Evolutionary conservation across 331 rosid genomes (phyloP), one percentile per base, ranked within the genome.

Genomic region (Rhamnella rubrinervis): DNA sequence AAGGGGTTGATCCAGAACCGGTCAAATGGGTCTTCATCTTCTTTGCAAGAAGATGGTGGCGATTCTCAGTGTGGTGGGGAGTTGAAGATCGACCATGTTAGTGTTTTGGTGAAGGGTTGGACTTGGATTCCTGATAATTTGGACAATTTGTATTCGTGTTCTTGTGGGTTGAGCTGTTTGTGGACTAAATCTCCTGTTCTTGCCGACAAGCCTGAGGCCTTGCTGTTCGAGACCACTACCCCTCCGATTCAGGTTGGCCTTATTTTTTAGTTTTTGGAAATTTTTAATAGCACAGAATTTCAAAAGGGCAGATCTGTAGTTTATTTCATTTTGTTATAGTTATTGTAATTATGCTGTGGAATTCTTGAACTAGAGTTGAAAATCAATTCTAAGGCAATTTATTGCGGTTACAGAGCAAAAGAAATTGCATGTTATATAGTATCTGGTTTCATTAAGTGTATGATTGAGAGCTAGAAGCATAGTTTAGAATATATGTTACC

Each of bases 111-210:
- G 28, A 95, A 91, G 85, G 92, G 93, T 44, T 91, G 99, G 99
- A 91, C 99, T 80, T 95, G 99, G 99, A 85, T 95, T 79, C 99
- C 99, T 58, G 96, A 95, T 84, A 91, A 91, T 86, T 82, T 95
- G 77, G 99, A 95, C 66, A 91, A 86, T 69, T 75, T 95, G 83
- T 95, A 95, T 67, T 83, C 93, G 9, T 91, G 99, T 63, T 40
- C 71, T 0, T 95, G 97, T 71, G 97, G 97, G 66, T 75, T 95
- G 87, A 91, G 86, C 77, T 95, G 99, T 78, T 86, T 95, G 79
- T 95, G 99, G 99, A 86, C 96, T 65, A 95, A 95, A 38, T 91
- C 99, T 8, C 16, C 87, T 18, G 99, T 95, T 82, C 91, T 95
- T 69, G 97, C 96, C 53, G 99, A 95, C 71, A 86, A 84, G 58